Evolutionary conservation across 495 filamentous ascomycete species (phyloP).

Genomic region (Aspergillus bertholletiae): DNA sequence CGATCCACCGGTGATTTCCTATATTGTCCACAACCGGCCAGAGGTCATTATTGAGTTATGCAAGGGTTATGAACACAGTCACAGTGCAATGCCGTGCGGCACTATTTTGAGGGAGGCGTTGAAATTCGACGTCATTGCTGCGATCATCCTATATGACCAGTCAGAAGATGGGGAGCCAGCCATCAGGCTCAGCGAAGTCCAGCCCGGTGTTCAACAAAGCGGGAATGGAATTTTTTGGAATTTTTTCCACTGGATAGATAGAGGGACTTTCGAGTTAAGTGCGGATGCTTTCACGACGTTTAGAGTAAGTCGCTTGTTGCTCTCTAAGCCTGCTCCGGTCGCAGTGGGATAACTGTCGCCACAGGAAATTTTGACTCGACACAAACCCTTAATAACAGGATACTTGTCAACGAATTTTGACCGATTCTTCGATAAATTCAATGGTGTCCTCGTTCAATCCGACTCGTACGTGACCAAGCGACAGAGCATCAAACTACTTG

Average conservation of each 20-base stretch:
- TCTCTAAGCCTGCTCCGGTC: neutral
- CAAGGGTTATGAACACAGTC: conserved; percentile 80
- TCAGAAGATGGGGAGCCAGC: conserved; percentile 56
- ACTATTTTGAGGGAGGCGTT: conserved; percentile 87
- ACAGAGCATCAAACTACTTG: conserved; percentile 95
- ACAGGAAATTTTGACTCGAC: conserved; percentile 89
- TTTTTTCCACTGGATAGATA: conserved; percentile 98
- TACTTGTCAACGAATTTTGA: conserved; percentile 87
- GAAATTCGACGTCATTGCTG: conserved; percentile 84
- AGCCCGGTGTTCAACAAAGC: conserved; percentile 60
- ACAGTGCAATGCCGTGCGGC: conserved; percentile 91
- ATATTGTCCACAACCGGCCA: conserved; percentile 78
- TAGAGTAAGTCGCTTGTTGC: conserved; percentile 52
- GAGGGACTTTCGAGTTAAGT: conserved; percentile 90
- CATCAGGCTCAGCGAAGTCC: conserved; percentile 58
- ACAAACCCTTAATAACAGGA: conserved; percentile 81
- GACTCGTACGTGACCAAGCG: conserved; percentile 97
- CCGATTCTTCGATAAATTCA: conserved; percentile 87
- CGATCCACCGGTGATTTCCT: conserved; percentile 78
- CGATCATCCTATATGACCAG: conserved; percentile 89
- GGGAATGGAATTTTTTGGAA: conserved; percentile 89
- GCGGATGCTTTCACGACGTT: conserved; percentile 98
- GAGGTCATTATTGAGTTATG: conserved; percentile 87
- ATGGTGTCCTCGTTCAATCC: conserved; percentile 80
- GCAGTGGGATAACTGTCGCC: neutral